A percentile compares a stretch with the other conserved stretches of the same genome.
These are phyloP conservation scores for Glycine tomentella DNA, from an alignment of 306 rosid species.

Conservation along the genomic window DNA sequence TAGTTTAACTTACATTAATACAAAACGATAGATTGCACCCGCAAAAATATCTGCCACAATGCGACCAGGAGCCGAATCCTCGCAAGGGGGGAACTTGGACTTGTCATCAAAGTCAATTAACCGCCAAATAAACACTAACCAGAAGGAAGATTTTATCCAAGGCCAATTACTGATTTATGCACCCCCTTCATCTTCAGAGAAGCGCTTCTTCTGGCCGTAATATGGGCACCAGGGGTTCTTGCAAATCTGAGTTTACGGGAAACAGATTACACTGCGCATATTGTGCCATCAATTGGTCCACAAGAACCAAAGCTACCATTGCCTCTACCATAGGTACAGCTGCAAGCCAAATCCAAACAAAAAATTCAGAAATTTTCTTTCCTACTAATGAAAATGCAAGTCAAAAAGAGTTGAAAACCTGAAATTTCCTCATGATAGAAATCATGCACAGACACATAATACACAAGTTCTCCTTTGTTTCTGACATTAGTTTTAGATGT, in stretches of 20 bases:
- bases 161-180: slow-evolving; percentile 23
- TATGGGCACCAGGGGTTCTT: slow-evolving; percentile 59
- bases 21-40: slow-evolving; percentile 41
- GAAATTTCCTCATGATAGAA: not conserved
- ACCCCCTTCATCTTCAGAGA: slow-evolving; percentile 46
- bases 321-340: slow-evolving; percentile 99
- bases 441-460: not conserved
- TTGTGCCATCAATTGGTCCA: slow-evolving; percentile 94
- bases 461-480: slow-evolving; percentile 6
- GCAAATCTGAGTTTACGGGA: slow-evolving; percentile 70
- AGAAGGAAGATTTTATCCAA: slow-evolving; percentile 26
- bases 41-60: not conserved
- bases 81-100: slow-evolving; percentile 7
- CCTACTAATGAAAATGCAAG: slow-evolving; percentile 24
- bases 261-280: slow-evolving; percentile 85
- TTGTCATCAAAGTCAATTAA: slow-evolving; percentile 36
- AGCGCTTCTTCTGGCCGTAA: slow-evolving; percentile 46
- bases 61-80: slow-evolving; percentile 17
- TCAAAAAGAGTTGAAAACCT: slow-evolving; percentile 12
- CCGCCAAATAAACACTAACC: slow-evolving; percentile 33
- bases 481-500: slow-evolving; percentile 13
- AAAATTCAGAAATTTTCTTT: slow-evolving; percentile 40
- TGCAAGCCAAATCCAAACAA: slow-evolving; percentile 60
- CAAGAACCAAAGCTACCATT: slow-evolving; percentile 84
- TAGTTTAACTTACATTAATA: slow-evolving; percentile 37